These are phyloP conservation scores for Sporothrix schenckii DNA, from an alignment of 2,329 filamentous ascomycete genomes.

Conservation along the genomic window DNA sequence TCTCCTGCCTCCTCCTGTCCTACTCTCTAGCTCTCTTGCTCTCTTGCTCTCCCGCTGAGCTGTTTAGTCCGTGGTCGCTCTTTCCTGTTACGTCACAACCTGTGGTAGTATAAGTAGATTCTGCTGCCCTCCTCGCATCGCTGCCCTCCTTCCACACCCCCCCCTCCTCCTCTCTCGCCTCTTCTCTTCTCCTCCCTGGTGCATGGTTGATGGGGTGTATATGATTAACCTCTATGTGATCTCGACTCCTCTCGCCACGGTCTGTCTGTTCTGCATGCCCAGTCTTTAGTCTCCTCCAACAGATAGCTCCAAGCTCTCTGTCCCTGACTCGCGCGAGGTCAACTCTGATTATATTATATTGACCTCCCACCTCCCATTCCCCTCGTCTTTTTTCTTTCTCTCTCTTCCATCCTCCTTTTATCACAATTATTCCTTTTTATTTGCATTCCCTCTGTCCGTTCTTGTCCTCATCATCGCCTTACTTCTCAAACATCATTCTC, in stretches of 20 bases:
- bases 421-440: background rate
- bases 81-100: background rate
- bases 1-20: background rate
- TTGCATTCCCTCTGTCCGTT: background rate
- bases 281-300: background rate
- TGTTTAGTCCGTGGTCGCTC: background rate
- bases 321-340: background rate
- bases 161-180: background rate
- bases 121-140: background rate
- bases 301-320: slow-evolving; percentile 15
- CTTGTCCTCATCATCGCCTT: background rate
- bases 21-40: background rate
- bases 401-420: background rate
- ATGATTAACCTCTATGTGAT: background rate
- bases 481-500: background rate
- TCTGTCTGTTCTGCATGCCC: slow-evolving; percentile 8
- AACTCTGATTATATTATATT: slow-evolving; percentile 18
- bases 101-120: slow-evolving; percentile 1
- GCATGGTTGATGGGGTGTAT: background rate
- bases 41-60: background rate
- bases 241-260: slow-evolving; percentile 12
- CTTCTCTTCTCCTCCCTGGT: background rate
- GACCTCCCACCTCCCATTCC: background rate
- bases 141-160: background rate
- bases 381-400: background rate